Base-by-base conservation (phyloP, 2,329 filamentous ascomycete species). In the Fusarium liriodendri region DNA sequence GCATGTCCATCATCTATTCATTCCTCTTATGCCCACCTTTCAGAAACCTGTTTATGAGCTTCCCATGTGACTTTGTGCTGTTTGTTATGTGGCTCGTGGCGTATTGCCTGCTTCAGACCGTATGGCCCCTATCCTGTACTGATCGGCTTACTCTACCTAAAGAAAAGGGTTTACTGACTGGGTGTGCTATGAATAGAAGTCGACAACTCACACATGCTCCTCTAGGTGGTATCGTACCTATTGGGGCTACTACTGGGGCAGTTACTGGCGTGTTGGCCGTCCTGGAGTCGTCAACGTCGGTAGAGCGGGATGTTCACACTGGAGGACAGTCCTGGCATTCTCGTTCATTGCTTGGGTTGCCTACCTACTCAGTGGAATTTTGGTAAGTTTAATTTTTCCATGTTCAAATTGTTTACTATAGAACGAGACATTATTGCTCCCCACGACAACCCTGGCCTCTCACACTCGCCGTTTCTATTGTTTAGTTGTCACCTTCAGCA, bases 211-310 rank as follows among this genome's bases (percentile, higher is more conserved):
- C 5, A 14, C 58, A 13, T 79, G 78, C 62, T 50, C 65, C 7
- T 35, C 71, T 2, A 3, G 7, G 11, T 80, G 78, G 78, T 78
- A 76, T 42, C 27, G 71, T 27, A 61, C 73, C 13, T 78, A 79
- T 57, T 80, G 78, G 78, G 74, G 75, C 25, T 79, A 78, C 60
- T 78, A 79, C 47, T 80, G 78, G 78, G 74, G 76, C 6, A 64
- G 71, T 2, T 75, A 20, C 37, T 76, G 71, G 70, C 11, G 18
- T 7, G 52, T 55, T 29, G 76, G 76, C 1, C 76, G 62, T 4
- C 27, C 69, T 25, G 69, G 70, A 1, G 38, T 10, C 2, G 69
- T 72, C 8, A 27, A 22, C 25, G 58, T 77, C 29, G 38, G 61
- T n/a, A 45, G 37, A 2, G 50, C 63, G 1, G 77, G 77, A 32